phyloP scores from a whole-genome alignment of 2,329 filamentous ascomycete genomes.

The Knoxdaviesia proteae region DNA sequence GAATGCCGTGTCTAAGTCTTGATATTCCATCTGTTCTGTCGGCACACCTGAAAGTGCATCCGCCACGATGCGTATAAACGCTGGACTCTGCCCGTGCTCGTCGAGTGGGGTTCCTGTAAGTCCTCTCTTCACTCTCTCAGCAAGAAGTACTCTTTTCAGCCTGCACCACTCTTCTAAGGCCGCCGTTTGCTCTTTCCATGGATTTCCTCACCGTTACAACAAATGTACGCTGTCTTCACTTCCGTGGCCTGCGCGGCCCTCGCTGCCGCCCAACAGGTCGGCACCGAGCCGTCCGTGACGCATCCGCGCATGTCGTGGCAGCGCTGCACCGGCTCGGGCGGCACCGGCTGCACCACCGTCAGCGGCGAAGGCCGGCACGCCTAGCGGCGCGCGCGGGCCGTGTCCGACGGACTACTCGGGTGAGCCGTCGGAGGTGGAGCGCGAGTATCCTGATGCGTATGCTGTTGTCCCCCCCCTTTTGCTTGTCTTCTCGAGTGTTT shows the following conservation, averaged over 20 bases:
- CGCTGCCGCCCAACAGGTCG: conserved; percentile 19
- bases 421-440: conserved; percentile 8
- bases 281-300: conserved; percentile 15
- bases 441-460: no score
- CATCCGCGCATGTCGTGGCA: conserved; percentile 24
- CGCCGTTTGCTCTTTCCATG: no score
- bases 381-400: conserved; percentile 8
- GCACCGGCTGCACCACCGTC: conserved; percentile 15
- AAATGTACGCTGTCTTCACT: conserved; percentile 2
- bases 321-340: conserved; percentile 18
- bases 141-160: no score
- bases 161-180: no score
- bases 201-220: not conserved
- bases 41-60: no score
- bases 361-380: conserved; percentile 11
- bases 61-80: no score
- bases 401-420: conserved; percentile 9
- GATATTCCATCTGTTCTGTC: no score
- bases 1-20: no score
- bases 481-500: no score
- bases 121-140: no score
- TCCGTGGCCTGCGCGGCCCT: conserved; percentile 11
- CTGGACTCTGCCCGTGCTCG: no score
- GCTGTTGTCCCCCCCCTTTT: not conserved
- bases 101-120: no score